phyloP scores from a whole-genome alignment of 164 flowering plant species.

The Dillenia suffruticosa region DNA sequence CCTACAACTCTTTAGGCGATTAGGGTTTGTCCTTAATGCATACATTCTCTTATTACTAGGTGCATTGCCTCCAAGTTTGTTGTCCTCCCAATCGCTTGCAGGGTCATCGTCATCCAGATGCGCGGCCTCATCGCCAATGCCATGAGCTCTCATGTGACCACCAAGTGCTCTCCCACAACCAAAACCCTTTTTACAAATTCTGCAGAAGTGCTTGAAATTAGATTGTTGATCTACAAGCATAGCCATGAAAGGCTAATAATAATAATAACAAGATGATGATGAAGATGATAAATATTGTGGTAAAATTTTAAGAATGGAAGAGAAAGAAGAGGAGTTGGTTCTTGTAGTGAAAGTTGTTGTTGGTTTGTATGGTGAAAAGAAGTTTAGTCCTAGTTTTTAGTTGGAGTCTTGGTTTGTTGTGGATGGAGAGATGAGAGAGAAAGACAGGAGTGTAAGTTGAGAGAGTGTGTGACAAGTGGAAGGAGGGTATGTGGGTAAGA shows the following conservation, averaged over 20 bases:
- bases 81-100: constrained; percentile 56
- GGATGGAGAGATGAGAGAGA: constrained; percentile 18
- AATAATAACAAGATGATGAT: neutral
- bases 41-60: constrained; percentile 60
- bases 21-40: constrained; percentile 74
- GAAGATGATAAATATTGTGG: constrained; percentile 3
- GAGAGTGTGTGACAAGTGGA: constrained; percentile 54
- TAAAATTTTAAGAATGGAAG: constrained; percentile 1
- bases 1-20: constrained; percentile 58
- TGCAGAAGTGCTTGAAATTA: constrained; percentile 69
- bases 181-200: constrained; percentile 88
- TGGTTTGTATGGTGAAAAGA: constrained; percentile 28
- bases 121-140: constrained; percentile 66
- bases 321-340: constrained; percentile 9
- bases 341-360: constrained; percentile 18
- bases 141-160: constrained; percentile 99
- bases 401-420: constrained; percentile 30
- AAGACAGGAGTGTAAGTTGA: constrained; percentile 13
- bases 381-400: constrained; percentile 42
- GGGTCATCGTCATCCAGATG: constrained; percentile 48
- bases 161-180: constrained; percentile 93
- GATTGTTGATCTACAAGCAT: constrained; percentile 41
- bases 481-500: constrained; percentile 23
- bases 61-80: constrained; percentile 24
- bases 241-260: constrained; percentile 9